These are phyloP conservation scores for Fusarium napiforme DNA, from an alignment of 2,329 filamentous ascomycete species.

Conservation along the genomic window DNA sequence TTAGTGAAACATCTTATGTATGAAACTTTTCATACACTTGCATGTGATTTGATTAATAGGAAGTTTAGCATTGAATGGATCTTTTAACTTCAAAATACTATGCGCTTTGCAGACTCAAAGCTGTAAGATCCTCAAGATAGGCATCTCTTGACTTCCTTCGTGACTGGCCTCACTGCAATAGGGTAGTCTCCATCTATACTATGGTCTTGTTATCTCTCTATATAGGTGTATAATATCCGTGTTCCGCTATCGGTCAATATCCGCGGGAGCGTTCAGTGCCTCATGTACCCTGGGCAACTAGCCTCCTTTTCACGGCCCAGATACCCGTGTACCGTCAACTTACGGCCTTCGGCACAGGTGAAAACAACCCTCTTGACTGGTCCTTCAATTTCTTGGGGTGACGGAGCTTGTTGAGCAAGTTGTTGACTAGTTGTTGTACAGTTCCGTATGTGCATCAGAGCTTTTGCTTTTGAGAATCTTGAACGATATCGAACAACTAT, in stretches of 20 bases:
- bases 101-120: not conserved
- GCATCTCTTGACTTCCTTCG: not conserved
- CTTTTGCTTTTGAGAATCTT: not conserved
- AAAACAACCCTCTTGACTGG: not conserved
- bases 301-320: not conserved
- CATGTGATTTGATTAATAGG: not conserved
- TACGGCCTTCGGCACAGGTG: not conserved
- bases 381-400: not conserved
- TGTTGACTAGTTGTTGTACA: not conserved
- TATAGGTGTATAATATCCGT: not conserved
- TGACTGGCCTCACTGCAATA: not conserved
- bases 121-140: not conserved
- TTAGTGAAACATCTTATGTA: slow-evolving; percentile 19
- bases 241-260: not conserved
- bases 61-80: not conserved
- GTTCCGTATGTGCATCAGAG: not conserved
- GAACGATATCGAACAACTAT: not conserved
- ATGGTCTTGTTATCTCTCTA: not conserved
- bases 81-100: not conserved
- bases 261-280: not conserved
- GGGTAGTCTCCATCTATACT: not conserved
- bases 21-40: not conserved
- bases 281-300: not conserved
- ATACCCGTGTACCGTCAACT: not conserved
- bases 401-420: not conserved